Conservation (phyloP, 2,329 filamentous ascomycete species). For the Coniochaeta hoffmannii region DNA sequence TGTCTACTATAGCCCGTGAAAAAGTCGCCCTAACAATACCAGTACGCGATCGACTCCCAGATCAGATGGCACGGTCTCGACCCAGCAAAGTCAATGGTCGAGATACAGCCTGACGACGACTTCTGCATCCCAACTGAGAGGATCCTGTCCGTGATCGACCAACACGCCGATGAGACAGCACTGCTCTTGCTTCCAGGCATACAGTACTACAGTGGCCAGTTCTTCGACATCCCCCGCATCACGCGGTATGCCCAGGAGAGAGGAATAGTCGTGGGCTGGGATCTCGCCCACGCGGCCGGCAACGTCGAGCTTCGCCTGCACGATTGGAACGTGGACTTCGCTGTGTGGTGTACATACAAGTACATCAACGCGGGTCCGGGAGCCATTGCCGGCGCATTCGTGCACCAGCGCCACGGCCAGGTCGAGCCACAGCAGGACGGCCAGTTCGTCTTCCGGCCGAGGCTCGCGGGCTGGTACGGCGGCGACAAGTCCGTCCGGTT, state of each 20-base stretch:
- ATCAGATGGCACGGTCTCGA: conserved; percentile 63
- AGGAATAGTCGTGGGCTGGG: conserved; percentile 75
- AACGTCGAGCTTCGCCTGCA: conserved; percentile 75
- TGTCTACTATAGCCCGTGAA: not conserved
- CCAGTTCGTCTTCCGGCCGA: conserved; percentile 47
- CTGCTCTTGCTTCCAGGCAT: conserved; percentile 78
- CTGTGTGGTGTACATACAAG: conserved; percentile 91
- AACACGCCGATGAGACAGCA: conserved; percentile 65
- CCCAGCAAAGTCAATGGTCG: conserved; percentile 61
- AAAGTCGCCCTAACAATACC: conserved; percentile 1
- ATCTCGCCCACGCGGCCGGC: conserved; percentile 78
- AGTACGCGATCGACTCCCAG: conserved; percentile 82
- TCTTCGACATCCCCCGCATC: conserved; percentile 75
- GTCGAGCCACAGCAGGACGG: conserved; percentile 39
- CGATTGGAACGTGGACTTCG: conserved; percentile 88
- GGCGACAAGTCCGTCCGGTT: conserved; percentile 70
- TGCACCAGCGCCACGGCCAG: conserved; percentile 65
- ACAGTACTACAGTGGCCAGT: conserved; percentile 88
- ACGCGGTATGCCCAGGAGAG: conserved; percentile 66
- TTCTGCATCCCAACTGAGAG: conserved; percentile 60
- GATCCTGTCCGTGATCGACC: conserved; percentile 66
- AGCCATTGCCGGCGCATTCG: conserved; percentile 70
- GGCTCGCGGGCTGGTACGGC: conserved; percentile 83
- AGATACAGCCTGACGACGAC: conserved; percentile 57
- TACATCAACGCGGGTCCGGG: conserved; percentile 85